Evolutionary conservation across 495 filamentous ascomycete species (phyloP).

Genomic region (Apiosordaria backusii): DNA sequence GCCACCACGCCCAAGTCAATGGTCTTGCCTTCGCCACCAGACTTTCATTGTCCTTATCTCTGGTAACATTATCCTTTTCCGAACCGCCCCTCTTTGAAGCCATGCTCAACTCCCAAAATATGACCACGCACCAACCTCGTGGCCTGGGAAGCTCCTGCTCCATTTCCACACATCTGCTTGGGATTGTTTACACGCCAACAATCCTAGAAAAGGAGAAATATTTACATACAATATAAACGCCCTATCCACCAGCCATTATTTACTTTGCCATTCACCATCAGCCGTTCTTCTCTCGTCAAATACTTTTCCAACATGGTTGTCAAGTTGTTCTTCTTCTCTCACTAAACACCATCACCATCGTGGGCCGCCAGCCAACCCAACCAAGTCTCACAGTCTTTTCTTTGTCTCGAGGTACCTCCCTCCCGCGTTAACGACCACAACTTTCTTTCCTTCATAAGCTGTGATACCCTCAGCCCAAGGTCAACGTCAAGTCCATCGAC

Average conservation of each 20-base stretch:
- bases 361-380: background rate
- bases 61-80: background rate
- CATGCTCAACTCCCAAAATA: background rate
- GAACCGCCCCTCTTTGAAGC: background rate
- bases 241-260: background rate
- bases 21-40: background rate
- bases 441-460: background rate
- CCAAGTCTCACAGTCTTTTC: background rate
- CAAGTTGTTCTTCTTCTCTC: background rate
- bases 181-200: background rate
- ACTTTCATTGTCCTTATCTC: background rate
- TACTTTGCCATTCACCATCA: background rate
- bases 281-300: background rate
- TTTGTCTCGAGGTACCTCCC: background rate
- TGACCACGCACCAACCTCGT: background rate
- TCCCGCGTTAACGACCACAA: background rate
- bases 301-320: background rate
- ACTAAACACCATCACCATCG: background rate
- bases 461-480: background rate
- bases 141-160: background rate
- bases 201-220: background rate
- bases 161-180: background rate
- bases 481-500: background rate
- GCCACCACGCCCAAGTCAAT: slow-evolving; percentile 3
- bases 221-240: background rate